A percentile compares a stretch with the other conserved stretches of the same genome.
These are phyloP conservation scores for Monosporozyma unispora DNA, from an alignment of 805 yeast species.

Conservation along the genomic window DNA sequence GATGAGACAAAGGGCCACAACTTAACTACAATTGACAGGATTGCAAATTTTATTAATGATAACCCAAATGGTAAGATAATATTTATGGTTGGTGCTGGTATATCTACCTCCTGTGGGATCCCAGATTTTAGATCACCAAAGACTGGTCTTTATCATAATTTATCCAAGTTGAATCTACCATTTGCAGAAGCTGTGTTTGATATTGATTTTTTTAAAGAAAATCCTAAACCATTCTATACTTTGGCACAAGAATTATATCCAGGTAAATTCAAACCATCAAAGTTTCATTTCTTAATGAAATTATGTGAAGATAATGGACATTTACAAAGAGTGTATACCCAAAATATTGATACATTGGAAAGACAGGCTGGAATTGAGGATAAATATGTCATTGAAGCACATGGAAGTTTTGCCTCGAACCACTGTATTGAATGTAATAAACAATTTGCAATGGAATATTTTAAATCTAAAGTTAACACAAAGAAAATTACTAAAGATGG, in stretches of 20 bases:
- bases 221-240: slow-evolving; percentile 78
- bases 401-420: slow-evolving; percentile 82
- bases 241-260: slow-evolving; percentile 83
- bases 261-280: slow-evolving; percentile 75
- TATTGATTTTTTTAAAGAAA: slow-evolving; percentile 63
- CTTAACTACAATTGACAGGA: background rate
- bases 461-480: slow-evolving; percentile 27
- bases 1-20: background rate
- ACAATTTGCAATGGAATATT: slow-evolving; percentile 41
- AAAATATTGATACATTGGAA: slow-evolving; percentile 89
- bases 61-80: slow-evolving; percentile 37
- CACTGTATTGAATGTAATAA: slow-evolving; percentile 72
- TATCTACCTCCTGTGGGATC: slow-evolving; percentile 87
- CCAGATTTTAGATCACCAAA: slow-evolving; percentile 92
- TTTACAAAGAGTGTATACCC: slow-evolving; percentile 73
- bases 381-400: slow-evolving; percentile 75
- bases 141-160: slow-evolving; percentile 80
- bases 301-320: slow-evolving; percentile 54
- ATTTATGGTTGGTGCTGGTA: slow-evolving; percentile 86
- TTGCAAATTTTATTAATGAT: background rate
- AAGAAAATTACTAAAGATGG: slow-evolving; percentile 2
- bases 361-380: slow-evolving; percentile 67
- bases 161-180: slow-evolving; percentile 66
- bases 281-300: slow-evolving; percentile 65
- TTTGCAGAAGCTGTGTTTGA: slow-evolving; percentile 95